A percentile compares a stretch with the other conserved stretches of the same genome.
Conservation (phyloP, 345 rosid genomes). For the Kernera saxatilis region DNA sequence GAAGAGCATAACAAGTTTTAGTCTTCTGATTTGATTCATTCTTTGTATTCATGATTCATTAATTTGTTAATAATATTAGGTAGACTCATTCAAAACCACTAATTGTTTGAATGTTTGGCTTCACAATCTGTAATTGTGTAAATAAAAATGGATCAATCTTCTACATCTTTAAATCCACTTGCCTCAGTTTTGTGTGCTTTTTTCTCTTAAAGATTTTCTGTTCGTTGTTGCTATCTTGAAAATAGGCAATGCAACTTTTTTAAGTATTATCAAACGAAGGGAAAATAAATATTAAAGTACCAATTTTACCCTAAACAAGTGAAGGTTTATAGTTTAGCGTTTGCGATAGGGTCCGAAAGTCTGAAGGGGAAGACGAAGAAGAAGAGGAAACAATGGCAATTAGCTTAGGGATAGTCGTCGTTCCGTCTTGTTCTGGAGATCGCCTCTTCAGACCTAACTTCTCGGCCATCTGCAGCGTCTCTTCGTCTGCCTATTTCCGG, state of each 20-base stretch:
- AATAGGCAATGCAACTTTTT: too few species aligned
- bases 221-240: neutral
- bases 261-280: too few species aligned
- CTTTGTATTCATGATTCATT: conserved; percentile 6
- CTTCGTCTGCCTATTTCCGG: neutral
- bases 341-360: conserved; percentile 6
- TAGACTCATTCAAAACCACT: conserved; percentile 1
- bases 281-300: neutral
- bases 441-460: neutral
- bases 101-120: conserved; percentile 1
- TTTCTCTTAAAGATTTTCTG: neutral
- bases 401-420: conserved; percentile 10
- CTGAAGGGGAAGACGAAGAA: neutral
- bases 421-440: conserved; percentile 7
- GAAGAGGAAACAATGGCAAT: conserved; percentile 7
- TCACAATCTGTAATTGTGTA: conserved; percentile 6
- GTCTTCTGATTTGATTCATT: conserved; percentile 20
- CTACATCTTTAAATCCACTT: neutral
- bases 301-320: neutral
- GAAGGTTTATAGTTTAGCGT: neutral
- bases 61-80: neutral
- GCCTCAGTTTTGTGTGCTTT: neutral
- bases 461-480: neutral
- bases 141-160: neutral
- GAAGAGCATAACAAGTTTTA: neutral